These are phyloP conservation scores for Dothistroma pini DNA, from an alignment of 2,329 filamentous ascomycete species.

Conservation along the genomic window DNA sequence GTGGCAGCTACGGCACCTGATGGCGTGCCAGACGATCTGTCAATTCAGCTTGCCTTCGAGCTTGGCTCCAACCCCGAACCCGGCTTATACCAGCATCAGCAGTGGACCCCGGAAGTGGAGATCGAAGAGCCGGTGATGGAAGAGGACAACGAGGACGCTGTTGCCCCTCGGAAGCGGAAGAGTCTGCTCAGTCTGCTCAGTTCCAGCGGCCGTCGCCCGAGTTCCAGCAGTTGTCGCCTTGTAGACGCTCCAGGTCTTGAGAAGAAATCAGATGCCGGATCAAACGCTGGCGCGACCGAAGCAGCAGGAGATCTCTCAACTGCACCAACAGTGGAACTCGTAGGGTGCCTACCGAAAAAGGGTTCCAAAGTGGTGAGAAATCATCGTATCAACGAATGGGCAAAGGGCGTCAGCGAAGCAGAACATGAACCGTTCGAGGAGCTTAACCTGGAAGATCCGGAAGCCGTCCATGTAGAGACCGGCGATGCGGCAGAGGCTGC, in stretches of 20 bases:
- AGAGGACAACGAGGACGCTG: constrained; percentile 21
- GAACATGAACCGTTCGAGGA: constrained; percentile 55
- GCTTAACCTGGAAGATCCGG: constrained; percentile 39
- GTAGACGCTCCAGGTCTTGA: constrained; percentile 4
- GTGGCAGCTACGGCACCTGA: constrained; percentile 23
- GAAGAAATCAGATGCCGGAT: background rate
- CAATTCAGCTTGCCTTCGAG: constrained; percentile 15
- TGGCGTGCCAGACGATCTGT: constrained; percentile 17
- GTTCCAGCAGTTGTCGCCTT: background rate
- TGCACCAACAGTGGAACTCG: constrained; percentile 37
- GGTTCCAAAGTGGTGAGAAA: constrained; percentile 74
- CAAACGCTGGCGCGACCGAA: background rate
- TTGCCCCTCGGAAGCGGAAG: constrained; percentile 12
- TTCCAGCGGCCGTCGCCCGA: background rate
- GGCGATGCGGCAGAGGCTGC: constrained; percentile 48
- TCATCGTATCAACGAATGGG: constrained; percentile 94
- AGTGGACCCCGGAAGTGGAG: constrained; percentile 6
- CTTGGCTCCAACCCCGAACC: no score
- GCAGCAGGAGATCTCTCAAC: constrained; percentile 2
- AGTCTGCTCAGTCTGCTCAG: background rate
- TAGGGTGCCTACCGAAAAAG: constrained; percentile 63
- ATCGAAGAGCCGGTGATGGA: constrained; percentile 11
- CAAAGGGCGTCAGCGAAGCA: constrained; percentile 77
- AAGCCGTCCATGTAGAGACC: constrained; percentile 36
- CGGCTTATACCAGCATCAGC: no score